Conservation (phyloP, 2,329 filamentous ascomycete genomes). For the Botryotinia globosa region DNA sequence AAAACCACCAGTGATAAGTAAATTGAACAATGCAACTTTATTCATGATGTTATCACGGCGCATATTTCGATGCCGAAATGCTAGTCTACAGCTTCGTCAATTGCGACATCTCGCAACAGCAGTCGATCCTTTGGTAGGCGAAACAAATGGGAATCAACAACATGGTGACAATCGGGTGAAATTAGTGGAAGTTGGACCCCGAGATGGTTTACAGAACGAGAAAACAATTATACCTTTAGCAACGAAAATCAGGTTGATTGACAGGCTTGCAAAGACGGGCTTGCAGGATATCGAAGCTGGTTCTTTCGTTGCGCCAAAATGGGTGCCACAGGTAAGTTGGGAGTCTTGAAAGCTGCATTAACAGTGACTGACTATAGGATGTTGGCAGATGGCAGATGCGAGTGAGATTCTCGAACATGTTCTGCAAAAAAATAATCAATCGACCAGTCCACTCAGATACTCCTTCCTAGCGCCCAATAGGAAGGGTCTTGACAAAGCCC, state of each 20-base stretch:
- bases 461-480: conserved; percentile 78
- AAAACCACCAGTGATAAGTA: background rate
- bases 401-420: conserved; percentile 70
- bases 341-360: background rate
- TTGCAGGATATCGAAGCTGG: conserved; percentile 74
- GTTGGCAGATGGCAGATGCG: conserved; percentile 70
- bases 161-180: conserved; percentile 43
- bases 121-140: conserved; percentile 22
- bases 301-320: conserved; percentile 80
- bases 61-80: conserved; percentile 6
- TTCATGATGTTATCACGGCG: conserved; percentile 16
- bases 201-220: conserved; percentile 87
- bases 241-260: conserved; percentile 75
- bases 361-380: background rate
- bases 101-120: conserved; percentile 31
- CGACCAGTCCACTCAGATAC: conserved; percentile 62
- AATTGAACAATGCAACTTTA: conserved; percentile 12
- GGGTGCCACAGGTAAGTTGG: conserved; percentile 69
- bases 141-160: conserved; percentile 25
- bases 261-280: conserved; percentile 65
- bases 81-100: conserved; percentile 16
- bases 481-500: conserved; percentile 67
- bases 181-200: conserved; percentile 80
- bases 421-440: conserved; percentile 54
- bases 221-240: conserved; percentile 65